Base-by-base conservation (phyloP, 441 rosid genomes). In the Cnidoscolus chayamansa region DNA sequence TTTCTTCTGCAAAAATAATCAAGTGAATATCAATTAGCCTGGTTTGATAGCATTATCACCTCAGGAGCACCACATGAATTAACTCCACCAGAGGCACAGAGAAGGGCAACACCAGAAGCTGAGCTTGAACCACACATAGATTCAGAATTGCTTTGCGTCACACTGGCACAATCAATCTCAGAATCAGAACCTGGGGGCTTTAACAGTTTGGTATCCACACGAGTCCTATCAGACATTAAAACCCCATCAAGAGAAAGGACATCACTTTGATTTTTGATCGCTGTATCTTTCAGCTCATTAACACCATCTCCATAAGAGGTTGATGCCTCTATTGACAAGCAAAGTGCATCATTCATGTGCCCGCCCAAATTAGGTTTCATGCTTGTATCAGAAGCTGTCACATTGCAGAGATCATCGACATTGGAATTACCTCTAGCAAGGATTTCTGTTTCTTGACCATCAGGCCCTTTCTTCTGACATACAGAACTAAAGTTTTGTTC, bases 31-130 rank as follows among this genome's bases (percentile, higher is more conserved):
- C 67, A 84, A 51, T 73, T 76, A 59, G 83, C 79, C 76, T 63
- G 72, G 76, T 82, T 80, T 25, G 79, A 82, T 67, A 78, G 66
- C 60, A 81, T 40, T 48, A 79, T 72, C 63, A 53, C 84, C 79
- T 78, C 81, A 0, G 84, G 17, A 19, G 72, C 74, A 67, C 72
- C 40, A 13, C 63, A 25, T 4, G 82, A 67, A 55, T 70, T 78
- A 70, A 77, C 71, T 30, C 76, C 77, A 40, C 71, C 67, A 3
- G 84, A 71, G 63, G 75, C 79, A 76, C 78, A 78, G 17, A 53
- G 70, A 77, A 77, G 66, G 7, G 74, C 61, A 63, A 68, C 70
- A 49, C 72, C 68, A 10, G 79, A 72, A 55, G 63, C 59, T 30
- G 84, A 68, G 64, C 80, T 70, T 1, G 70, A 62, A 65, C 68